These are phyloP conservation scores for Symbiodinium pilosum DNA, from an alignment of 73 alveolate species.

Conservation along the genomic window DNA sequence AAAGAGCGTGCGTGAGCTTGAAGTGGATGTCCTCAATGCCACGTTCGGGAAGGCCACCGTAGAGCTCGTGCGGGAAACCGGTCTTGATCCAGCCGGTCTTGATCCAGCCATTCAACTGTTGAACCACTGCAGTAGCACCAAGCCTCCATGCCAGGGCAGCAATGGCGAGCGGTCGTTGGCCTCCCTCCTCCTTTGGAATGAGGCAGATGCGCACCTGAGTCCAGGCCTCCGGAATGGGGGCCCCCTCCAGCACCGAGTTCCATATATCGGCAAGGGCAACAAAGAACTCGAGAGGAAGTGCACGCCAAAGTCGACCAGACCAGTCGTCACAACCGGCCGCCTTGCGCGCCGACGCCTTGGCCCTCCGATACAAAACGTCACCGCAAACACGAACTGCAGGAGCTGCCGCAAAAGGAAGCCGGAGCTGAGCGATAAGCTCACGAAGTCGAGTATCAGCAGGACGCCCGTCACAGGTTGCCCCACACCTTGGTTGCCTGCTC, in stretches of 20 bases:
- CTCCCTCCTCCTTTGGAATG: not conserved
- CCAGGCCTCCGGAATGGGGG: not conserved
- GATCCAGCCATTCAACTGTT: not conserved
- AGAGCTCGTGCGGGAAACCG: not conserved
- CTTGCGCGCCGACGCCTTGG: not conserved
- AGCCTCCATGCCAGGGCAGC: not conserved
- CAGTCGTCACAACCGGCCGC: not conserved
- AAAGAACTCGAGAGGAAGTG: not conserved
- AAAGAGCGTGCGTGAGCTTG: not conserved
- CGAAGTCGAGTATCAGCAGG: not conserved
- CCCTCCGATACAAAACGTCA: not conserved
- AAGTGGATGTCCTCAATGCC: not conserved
- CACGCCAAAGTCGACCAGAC: not conserved
- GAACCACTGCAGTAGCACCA: not conserved
- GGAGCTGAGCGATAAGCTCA: not conserved
- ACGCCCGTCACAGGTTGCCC: not conserved
- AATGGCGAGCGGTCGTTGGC: not conserved
- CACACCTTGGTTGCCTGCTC: not conserved
- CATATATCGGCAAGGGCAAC: not conserved
- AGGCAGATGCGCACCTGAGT: not conserved
- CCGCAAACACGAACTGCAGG: not conserved
- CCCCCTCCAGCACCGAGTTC: not conserved
- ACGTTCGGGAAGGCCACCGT: not conserved
- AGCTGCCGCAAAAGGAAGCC: not conserved
- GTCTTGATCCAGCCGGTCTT: not conserved